Evolutionary conservation across 202 grass and related monocot genomes (phyloP).

Genomic region (Elaeis oleifera): DNA sequence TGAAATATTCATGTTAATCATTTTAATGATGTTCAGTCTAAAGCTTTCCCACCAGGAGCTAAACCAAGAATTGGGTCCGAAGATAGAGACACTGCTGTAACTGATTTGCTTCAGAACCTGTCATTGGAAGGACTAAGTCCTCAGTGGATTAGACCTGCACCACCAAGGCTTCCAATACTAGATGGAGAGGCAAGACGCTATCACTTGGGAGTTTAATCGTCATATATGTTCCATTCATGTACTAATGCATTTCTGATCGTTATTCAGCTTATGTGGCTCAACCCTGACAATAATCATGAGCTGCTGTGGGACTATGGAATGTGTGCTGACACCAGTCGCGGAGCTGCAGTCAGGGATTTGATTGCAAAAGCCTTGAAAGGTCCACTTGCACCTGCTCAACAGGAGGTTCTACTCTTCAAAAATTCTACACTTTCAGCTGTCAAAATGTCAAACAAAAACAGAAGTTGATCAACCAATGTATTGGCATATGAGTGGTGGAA

Average conservation of each 20-base stretch:
- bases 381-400: slow-evolving; percentile 70
- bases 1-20: slow-evolving; percentile 14
- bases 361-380: slow-evolving; percentile 75
- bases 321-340: slow-evolving; percentile 78
- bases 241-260: slow-evolving; percentile 13
- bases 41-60: slow-evolving; percentile 35
- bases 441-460: too few species aligned
- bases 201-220: slow-evolving; percentile 5
- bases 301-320: slow-evolving; percentile 87
- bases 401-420: slow-evolving; percentile 56
- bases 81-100: slow-evolving; percentile 54
- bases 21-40: slow-evolving; percentile 30
- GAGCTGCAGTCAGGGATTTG: slow-evolving; percentile 67
- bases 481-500: too few species aligned
- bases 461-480: too few species aligned
- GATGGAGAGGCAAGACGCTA: slow-evolving; percentile 73
- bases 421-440: too few species aligned
- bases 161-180: slow-evolving; percentile 78
- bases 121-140: slow-evolving; percentile 53
- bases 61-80: slow-evolving; percentile 42
- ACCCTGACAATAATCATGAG: slow-evolving; percentile 79
- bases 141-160: slow-evolving; percentile 77
- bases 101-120: slow-evolving; percentile 55
- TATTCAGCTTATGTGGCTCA: slow-evolving; percentile 80
- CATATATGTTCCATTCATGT: slow-evolving; percentile 20